Conservation (phyloP, 345 rosid species). For the Citrus mangshanensis region DNA sequence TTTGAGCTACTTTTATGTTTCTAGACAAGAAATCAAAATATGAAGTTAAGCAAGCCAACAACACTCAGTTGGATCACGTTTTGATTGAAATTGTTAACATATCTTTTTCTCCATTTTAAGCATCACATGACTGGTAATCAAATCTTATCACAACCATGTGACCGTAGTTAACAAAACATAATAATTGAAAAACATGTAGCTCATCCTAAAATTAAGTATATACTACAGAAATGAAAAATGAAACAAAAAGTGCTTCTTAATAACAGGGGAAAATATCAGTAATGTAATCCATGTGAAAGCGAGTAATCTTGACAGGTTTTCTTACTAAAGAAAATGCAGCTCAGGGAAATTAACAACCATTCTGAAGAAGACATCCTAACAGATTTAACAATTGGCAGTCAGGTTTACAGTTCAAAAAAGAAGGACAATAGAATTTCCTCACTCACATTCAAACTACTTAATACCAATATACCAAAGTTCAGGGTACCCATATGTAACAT, state of each 20-base stretch:
- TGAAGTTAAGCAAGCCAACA: neutral
- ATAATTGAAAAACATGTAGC: neutral
- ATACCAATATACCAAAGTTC: neutral
- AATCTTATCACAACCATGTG: too few species aligned
- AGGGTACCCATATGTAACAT: neutral
- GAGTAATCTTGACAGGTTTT: neutral
- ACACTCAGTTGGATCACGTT: neutral
- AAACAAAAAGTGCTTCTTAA: neutral
- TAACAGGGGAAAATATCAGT: neutral
- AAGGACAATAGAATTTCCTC: neutral
- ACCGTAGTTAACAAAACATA: too few species aligned
- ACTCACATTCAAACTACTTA: neutral
- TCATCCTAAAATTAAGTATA: neutral
- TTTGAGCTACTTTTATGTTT: conserved; percentile 55
- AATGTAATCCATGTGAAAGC: neutral
- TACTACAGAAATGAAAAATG: neutral
- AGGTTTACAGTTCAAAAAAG: neutral
- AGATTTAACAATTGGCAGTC: neutral
- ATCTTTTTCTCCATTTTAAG: neutral
- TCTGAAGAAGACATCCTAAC: neutral
- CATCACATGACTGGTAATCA: too few species aligned
- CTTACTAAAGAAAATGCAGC: neutral
- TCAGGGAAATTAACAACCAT: neutral
- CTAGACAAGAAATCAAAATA: conserved; percentile 25
- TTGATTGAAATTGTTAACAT: neutral